Percentiles rank a stretch among this genome's conserved stretches.
Conservation (phyloP, 352 stramenopile genomes). For the Globisporangium paddicum region DNA sequence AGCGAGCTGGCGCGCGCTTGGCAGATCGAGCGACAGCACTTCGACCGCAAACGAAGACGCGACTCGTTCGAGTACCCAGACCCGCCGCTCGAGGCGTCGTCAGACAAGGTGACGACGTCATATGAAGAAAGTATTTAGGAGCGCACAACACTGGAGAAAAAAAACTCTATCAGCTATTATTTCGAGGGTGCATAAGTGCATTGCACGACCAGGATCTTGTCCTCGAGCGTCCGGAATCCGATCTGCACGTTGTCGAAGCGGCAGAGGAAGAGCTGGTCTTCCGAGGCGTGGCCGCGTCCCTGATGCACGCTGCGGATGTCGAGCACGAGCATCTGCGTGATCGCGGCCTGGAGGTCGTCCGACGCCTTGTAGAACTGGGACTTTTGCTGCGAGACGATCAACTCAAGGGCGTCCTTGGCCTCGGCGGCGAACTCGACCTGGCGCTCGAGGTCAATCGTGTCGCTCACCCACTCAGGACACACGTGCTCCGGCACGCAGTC, state of each 20-base stretch:
- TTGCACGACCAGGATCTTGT: slow-evolving; percentile 57
- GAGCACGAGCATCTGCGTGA: slow-evolving; percentile 77
- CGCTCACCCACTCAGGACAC: slow-evolving; percentile 67
- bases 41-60: slow-evolving; percentile 65
- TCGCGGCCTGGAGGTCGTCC: slow-evolving; percentile 47
- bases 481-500: slow-evolving; percentile 56
- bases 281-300: slow-evolving; percentile 46
- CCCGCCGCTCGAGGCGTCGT: slow-evolving; percentile 42
- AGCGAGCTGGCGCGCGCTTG: slow-evolving; percentile 64
- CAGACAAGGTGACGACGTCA: slow-evolving; percentile 53
- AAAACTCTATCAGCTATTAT: neutral
- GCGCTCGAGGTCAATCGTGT: slow-evolving; percentile 41
- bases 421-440: slow-evolving; percentile 49
- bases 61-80: slow-evolving; percentile 80
- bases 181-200: slow-evolving; percentile 33
- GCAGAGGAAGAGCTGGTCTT: slow-evolving; percentile 60
- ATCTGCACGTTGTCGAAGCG: slow-evolving; percentile 75
- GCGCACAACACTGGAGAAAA: neutral
- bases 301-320: slow-evolving; percentile 84
- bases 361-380: slow-evolving; percentile 64
- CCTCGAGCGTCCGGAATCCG: slow-evolving; percentile 66
- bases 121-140: slow-evolving; percentile 89
- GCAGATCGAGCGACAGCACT: slow-evolving; percentile 77
- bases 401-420: slow-evolving; percentile 31
- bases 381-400: slow-evolving; percentile 35